Evolutionary conservation across 768 basidiomycete genomes (phyloP).

Genomic region (Tricholoma sp.): DNA sequence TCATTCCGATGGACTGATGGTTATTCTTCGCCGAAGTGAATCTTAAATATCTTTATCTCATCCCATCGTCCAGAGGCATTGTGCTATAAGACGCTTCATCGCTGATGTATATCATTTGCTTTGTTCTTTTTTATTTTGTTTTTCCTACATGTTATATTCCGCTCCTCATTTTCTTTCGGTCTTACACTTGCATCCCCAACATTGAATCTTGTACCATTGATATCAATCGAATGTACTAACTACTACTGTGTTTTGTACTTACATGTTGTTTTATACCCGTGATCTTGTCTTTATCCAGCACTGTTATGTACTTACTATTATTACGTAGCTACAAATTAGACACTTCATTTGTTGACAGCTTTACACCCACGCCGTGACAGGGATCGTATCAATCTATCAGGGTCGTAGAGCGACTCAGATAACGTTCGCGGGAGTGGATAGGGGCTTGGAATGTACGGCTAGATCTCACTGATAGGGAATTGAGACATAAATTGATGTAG

Average conservation of each 20-base stretch:
- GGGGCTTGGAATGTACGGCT: too few relatives aligned
- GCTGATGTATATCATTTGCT: neutral
- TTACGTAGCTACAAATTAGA: neutral
- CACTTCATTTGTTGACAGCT: neutral
- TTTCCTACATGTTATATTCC: neutral
- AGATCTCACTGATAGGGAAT: too few relatives aligned
- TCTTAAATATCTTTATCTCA: neutral
- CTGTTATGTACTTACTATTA: neutral
- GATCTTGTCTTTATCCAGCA: neutral
- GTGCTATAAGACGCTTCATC: neutral
- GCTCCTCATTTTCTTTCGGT: neutral
- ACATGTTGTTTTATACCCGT: neutral
- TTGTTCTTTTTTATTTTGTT: neutral
- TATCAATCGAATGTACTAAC: conserved; percentile 1
- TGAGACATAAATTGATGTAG: too few relatives aligned
- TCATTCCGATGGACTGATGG: conserved; percentile 83
- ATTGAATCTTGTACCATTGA: neutral
- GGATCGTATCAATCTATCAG: too few relatives aligned
- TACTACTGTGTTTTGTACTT: neutral
- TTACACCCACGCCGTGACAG: neutral
- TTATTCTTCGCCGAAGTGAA: conserved; percentile 54
- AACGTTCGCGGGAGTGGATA: too few relatives aligned
- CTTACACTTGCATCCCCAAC: neutral
- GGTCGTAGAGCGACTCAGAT: too few relatives aligned
- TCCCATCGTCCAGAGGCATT: neutral